Evolutionary conservation across 768 basidiomycete species (phyloP), one percentile per base, ranked within the genome.

Genomic region (Suillus plorans): DNA sequence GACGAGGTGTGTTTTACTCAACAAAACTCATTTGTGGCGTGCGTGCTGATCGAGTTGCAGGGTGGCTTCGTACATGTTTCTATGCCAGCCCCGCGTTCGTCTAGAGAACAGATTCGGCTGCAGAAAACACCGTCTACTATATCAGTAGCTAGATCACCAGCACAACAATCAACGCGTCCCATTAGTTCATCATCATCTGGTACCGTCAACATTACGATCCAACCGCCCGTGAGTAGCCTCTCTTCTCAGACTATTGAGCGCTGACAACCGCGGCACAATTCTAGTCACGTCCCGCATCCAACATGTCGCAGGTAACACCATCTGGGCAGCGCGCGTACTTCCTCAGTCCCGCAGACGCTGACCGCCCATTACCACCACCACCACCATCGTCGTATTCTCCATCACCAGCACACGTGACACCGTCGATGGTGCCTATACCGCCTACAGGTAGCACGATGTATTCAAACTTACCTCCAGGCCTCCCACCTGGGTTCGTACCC

Each of bases 261-360:
- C n/a, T 55, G 25, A 34, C 36, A 39, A 31, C n/a, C 18, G 12
- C 18, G 18, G 0, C 6, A 25, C 16, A 28, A 39, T 9, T 58
- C 9, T 37, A 59, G 58, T 64, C 63, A 28, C 62, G 37, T 20
- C 37, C 64, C 4, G 74, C 78, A 31, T 81, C 80, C 7, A 72
- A 77, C 57, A 69, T 69, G 7, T 80, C 80, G 45, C 72, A 66
- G 52, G 37, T 69, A 5, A 72, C 72, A 10, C 63, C 55, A 4
- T 67, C 76, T 18, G 67, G 70, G 2, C 72, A 71, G 36, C 71
- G 76, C 45, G 2, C 72, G 4, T 41, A 77, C 45, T 68, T 78
- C 61, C 68, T 81, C n/a, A 80, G 79, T 60, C 78, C 79, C 50
- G 79, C 75, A 5, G 80, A 81, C 52, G 80, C 80, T 4, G 78